phyloP scores from a whole-genome alignment of 192 early-diverging fungal species.

The Neocallimastix lanati region DNA sequence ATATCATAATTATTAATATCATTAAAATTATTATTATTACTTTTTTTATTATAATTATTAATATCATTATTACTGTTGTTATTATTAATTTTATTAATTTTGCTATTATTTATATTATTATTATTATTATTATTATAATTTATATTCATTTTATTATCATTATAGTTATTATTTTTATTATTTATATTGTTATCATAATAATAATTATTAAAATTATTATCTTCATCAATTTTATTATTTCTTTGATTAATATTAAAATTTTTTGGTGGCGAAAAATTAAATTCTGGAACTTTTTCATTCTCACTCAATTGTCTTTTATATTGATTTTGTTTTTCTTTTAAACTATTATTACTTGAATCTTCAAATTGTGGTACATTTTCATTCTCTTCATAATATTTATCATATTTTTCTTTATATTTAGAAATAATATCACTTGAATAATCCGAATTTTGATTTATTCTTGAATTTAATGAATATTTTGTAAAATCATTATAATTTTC shows the following conservation, averaged over 20 bases:
- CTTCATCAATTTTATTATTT: too few relatives aligned
- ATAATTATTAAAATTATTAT: neutral
- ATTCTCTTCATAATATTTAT: neutral
- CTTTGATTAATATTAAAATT: neutral
- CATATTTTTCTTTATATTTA: neutral
- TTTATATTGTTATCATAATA: neutral
- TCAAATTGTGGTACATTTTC: neutral
- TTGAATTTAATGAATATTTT: neutral
- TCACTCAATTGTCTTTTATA: neutral
- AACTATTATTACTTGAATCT: neutral
- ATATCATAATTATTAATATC: too few relatives aligned
- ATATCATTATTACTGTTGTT: too few relatives aligned
- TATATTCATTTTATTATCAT: neutral
- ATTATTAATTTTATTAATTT: too few relatives aligned
- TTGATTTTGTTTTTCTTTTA: neutral
- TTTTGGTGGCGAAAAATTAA: neutral
- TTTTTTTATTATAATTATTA: neutral
- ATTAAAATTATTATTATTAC: too few relatives aligned
- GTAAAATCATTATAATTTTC: neutral
- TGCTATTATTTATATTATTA: too few relatives aligned
- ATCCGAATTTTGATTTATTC: neutral
- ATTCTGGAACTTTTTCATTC: neutral
- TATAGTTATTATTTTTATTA: neutral
- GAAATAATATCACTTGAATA: neutral
- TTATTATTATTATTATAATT: neutral